These are phyloP conservation scores for Rubia yunnanensis DNA, from an alignment of 257 asterid genomes.

Conservation along the genomic window DNA sequence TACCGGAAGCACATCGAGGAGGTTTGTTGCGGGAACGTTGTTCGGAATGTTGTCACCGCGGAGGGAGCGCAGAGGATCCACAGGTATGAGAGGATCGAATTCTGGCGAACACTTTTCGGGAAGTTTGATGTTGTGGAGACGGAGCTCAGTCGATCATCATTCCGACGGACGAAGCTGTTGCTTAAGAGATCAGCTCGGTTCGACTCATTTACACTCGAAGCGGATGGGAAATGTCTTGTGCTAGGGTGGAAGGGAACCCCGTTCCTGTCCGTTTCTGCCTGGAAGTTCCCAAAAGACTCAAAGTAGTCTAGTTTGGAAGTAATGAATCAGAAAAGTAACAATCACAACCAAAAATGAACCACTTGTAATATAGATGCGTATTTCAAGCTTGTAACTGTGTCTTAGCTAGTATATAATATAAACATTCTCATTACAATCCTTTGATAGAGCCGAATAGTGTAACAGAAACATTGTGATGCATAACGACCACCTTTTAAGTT, in stretches of 20 bases:
- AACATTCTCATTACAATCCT: neutral
- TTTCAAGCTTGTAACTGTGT: too few relatives aligned
- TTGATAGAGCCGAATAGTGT: neutral
- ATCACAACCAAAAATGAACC: too few relatives aligned
- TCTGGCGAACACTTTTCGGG: slow-evolving; percentile 27
- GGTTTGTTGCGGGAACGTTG: slow-evolving; percentile 7
- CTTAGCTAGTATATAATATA: too few relatives aligned
- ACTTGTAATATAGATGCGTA: too few relatives aligned
- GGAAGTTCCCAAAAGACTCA: slow-evolving; percentile 21
- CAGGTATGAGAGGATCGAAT: slow-evolving; percentile 15
- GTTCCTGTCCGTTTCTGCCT: slow-evolving; percentile 29
- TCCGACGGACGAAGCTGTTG: slow-evolving; percentile 29
- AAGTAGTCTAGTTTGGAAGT: too few relatives aligned
- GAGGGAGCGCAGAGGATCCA: slow-evolving; percentile 20
- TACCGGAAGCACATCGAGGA: slow-evolving; percentile 17
- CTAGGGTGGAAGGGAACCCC: slow-evolving; percentile 38
- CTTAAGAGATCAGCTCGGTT: slow-evolving; percentile 18
- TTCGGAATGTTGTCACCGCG: slow-evolving; percentile 8
- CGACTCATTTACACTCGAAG: slow-evolving; percentile 17
- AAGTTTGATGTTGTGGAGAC: slow-evolving; percentile 22
- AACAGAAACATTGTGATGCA: neutral
- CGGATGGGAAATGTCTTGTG: slow-evolving; percentile 31
- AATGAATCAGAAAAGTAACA: too few relatives aligned
- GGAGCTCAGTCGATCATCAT: slow-evolving; percentile 28
- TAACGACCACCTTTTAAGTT: neutral